Conservation (phyloP, 345 rosid species). For the Euphorbia lathyris region DNA sequence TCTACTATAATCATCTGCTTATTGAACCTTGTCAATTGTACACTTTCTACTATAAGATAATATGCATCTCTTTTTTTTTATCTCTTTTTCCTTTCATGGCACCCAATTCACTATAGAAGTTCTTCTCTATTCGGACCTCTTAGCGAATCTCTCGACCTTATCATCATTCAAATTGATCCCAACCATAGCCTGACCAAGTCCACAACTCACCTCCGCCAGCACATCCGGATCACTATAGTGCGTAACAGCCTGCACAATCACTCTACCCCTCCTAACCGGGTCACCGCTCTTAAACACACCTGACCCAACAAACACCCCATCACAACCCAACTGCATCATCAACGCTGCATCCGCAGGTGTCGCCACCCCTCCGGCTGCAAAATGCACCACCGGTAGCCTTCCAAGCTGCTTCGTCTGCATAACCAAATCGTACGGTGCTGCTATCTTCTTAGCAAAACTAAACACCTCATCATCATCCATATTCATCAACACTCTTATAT, state of each 20-base stretch:
- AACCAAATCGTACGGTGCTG: slow-evolving; percentile 31
- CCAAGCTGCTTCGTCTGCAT: slow-evolving; percentile 33
- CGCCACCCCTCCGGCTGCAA: slow-evolving; percentile 31
- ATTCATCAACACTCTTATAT: slow-evolving; percentile 47
- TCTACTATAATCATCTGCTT: too few relatives aligned
- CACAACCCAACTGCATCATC: slow-evolving; percentile 33
- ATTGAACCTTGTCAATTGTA: too few relatives aligned
- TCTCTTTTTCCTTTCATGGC: too few relatives aligned
- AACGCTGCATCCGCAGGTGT: slow-evolving; percentile 31
- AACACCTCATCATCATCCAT: slow-evolving; percentile 86
- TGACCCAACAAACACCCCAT: slow-evolving; percentile 34
- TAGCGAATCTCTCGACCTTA: slow-evolving; percentile 35
- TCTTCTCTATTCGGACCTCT: slow-evolving; percentile 26
- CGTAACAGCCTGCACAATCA: slow-evolving; percentile 33
- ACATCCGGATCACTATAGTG: slow-evolving; percentile 27
- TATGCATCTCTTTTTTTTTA: too few relatives aligned
- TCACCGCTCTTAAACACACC: slow-evolving; percentile 35
- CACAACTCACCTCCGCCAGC: slow-evolving; percentile 34
- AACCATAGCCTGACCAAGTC: slow-evolving; percentile 37
- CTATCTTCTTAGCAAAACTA: slow-evolving; percentile 54
- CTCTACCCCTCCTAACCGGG: slow-evolving; percentile 24
- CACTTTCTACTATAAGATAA: too few relatives aligned
- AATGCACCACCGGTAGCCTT: slow-evolving; percentile 32
- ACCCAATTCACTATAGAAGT: too few relatives aligned
- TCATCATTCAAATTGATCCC: slow-evolving; percentile 30